These are phyloP conservation scores for Afroboletus lepidellus DNA, from an alignment of 1,284 basidiomycete species.

Conservation along the genomic window DNA sequence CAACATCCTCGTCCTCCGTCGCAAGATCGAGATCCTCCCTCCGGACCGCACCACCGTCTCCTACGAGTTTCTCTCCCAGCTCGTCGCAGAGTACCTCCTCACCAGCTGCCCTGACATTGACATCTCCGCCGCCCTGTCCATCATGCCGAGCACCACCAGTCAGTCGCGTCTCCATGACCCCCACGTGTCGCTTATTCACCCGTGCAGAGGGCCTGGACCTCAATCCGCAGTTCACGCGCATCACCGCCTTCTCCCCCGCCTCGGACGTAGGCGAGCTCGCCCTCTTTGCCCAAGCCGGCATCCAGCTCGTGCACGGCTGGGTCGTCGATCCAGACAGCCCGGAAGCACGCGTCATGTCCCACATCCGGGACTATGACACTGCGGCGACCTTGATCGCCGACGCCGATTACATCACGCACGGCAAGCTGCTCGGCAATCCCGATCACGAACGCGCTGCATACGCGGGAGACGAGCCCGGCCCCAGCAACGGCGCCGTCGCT, in stretches of 20 bases:
- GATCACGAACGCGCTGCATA: too few species aligned
- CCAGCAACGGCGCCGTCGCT: not conserved
- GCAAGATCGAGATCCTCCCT: constrained; percentile 70
- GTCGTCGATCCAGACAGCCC: constrained; percentile 74
- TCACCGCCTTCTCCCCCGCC: constrained; percentile 65
- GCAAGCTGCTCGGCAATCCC: constrained; percentile 53
- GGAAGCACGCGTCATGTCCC: constrained; percentile 56
- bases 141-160: constrained; percentile 84
- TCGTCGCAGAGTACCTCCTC: constrained; percentile 83
- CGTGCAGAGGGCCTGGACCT: constrained; percentile 75
- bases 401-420: constrained; percentile 70
- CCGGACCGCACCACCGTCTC: constrained; percentile 67
- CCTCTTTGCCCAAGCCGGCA: constrained; percentile 80
- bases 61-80: constrained; percentile 79
- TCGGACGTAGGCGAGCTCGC: constrained; percentile 70
- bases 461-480: not conserved
- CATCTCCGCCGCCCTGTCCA: constrained; percentile 75
- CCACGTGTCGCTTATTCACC: not conserved
- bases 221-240: constrained; percentile 76
- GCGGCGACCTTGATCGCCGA: constrained; percentile 74
- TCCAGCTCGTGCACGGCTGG: constrained; percentile 88
- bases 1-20: constrained; percentile 81
- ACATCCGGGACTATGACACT: constrained; percentile 63
- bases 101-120: constrained; percentile 62
- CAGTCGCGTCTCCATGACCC: constrained; percentile 10